Evolutionary conservation across 2,329 filamentous ascomycete genomes (phyloP).

Genomic region (Drechslerella dactyloides): DNA sequence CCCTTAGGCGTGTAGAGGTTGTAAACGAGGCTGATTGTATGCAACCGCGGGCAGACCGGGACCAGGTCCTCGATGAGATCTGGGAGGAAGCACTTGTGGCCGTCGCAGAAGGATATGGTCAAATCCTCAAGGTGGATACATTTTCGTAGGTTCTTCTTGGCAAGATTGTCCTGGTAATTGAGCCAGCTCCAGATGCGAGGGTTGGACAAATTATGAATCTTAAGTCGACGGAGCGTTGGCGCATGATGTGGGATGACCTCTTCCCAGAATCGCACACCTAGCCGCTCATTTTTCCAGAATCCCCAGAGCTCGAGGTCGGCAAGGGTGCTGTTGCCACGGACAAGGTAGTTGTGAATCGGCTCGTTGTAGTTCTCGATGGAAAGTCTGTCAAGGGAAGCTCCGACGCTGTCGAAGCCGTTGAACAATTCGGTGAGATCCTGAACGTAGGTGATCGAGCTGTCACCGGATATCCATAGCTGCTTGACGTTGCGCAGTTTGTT

Average conservation of each 20-base stretch:
- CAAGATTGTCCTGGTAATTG: constrained; percentile 7
- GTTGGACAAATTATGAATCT: constrained; percentile 19
- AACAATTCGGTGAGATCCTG: constrained; percentile 39
- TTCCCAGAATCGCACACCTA: constrained; percentile 30
- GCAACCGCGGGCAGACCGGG: constrained; percentile 9
- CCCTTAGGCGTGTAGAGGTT: constrained; percentile 11
- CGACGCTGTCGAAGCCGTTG: constrained; percentile 13
- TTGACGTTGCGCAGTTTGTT: constrained; percentile 24
- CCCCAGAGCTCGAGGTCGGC: constrained; percentile 34
- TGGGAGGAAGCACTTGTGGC: constrained; percentile 16
- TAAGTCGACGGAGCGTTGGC: constrained; percentile 11
- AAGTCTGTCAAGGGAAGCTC: constrained; percentile 14
- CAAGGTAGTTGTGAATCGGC: constrained; percentile 30
- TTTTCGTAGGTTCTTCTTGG: constrained; percentile 23
- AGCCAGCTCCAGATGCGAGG: constrained; percentile 25
- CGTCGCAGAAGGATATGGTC: constrained; percentile 37
- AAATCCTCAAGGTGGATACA: constrained; percentile 27
- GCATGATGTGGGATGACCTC: constrained; percentile 42
- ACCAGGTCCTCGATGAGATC: constrained; percentile 31
- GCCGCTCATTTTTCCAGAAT: constrained; percentile 16
- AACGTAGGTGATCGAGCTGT: constrained; percentile 28
- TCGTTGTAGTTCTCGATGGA: constrained; percentile 31
- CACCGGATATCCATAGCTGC: constrained; percentile 33
- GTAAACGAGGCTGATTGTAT: constrained; percentile 23
- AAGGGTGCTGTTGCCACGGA: constrained; percentile 2